Evolutionary conservation across 495 filamentous ascomycete genomes (phyloP), one percentile per base, ranked within the genome.

Genomic region (Penicillium flavigenum): DNA sequence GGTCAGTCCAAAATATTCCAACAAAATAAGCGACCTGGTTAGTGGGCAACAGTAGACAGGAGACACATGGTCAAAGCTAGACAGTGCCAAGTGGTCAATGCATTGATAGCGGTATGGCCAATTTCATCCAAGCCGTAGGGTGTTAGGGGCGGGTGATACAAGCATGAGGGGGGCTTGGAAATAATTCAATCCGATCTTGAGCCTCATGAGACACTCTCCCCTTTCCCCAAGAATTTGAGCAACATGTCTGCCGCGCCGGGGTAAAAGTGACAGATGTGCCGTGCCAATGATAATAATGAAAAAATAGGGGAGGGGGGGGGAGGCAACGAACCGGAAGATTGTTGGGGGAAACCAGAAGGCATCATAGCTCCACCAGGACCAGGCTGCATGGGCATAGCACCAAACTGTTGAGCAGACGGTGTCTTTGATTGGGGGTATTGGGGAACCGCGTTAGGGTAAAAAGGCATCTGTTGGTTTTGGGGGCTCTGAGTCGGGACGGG

Each of bases 281-380:
- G n/a, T 38, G 55, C 17, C 47, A 56, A 53, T 27, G 26, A 64
- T 50, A 54, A 64, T 50, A 54, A 65, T 1, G 1, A 52, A 51
- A 57, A 11, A 45, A 56, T n/a, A 17, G 38, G 54, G 45, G 39
- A 49, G 7, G 1, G 26, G 5, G 47, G 45, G 58, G 57, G 51
- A 46, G 20, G 29, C 11, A 61, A 71, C 74, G 61, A 72, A 77
- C 74, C 74, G 51, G 72, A 61, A 26, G 71, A 72, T 45, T 74
- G 72, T 42, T 74, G 72, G 58, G 73, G 66, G 53, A 74, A 76
- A 47, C 70, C 68, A 43, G 70, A 58, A 19, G 75, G 70, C 67
- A 79, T 76, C 70, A 77, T 74, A 60, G 70, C 67, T 72, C 76
- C 76, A 69, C 72, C 66, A 41, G 72, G 69, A 56, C 63, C 68